Evolutionary conservation across 345 rosid genomes (phyloP), one percentile per base, ranked within the genome.

Genomic region (Salix udensis): DNA sequence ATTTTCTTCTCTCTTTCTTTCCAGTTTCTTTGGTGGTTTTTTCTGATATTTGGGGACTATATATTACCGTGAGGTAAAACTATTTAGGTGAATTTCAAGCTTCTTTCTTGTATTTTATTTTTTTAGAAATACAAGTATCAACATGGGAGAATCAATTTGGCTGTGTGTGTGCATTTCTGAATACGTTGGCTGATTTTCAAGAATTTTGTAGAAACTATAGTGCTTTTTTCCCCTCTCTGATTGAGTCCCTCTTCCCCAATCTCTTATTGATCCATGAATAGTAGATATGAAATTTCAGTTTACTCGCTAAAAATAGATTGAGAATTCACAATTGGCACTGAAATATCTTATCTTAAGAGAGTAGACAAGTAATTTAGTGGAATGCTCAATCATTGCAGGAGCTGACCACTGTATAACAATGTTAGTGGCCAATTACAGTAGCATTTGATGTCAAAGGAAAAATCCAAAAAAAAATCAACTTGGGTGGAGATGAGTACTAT

Each of bases 361-460:
- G 53, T 18, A 58, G 23, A 68, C 15, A 52, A 26, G 26, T 19
- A 39, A 24, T 39, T 39, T 30, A 30, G 30, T 6, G 10, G 36
- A 16, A 40, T 64, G 71, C 8, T 37, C 71, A 50, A 70, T 77
- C 55, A 77, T 70, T 64, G 53, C 36, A 65, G 50, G 18, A 48
- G 53, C 36, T 46, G 69, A 64, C 44, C 44, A 40, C 24, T 46
- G 30, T 11, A 44, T 42, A 39, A n/a, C 16, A 24, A 31, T 66
- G 71, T 58, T 42, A 44, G n/a, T 48, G 31, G 42, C 21, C 39
- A 55, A 23, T 53, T 75, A 46, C 26, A 42, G 37, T 34, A 34
- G 34, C 64, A 69, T 53, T 31, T 62, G 48, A 70, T 44, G 72
- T 62, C 71, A 50, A 64, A 46, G 52, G 71, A 50, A 65, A 71